A percentile compares a stretch with the other conserved stretches of the same genome.
These are phyloP conservation scores for Penicillium sp. DNA, from an alignment of 2,329 filamentous ascomycete species.

Conservation along the genomic window DNA sequence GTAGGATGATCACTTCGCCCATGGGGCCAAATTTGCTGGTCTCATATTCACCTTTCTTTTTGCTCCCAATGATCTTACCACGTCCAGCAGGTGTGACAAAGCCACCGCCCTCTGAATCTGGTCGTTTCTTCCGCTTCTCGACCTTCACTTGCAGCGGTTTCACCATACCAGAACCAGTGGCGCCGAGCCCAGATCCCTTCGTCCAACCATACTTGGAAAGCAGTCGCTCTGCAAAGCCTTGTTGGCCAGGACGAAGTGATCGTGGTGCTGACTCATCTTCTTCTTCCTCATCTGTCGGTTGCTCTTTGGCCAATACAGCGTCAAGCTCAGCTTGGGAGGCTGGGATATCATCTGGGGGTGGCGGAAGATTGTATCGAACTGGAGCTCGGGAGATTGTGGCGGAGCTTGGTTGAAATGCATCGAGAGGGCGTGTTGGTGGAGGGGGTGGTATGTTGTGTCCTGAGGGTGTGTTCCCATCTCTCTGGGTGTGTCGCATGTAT, in stretches of 20 bases:
- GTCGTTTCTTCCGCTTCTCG: slow-evolving; percentile 78
- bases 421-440: slow-evolving; percentile 38
- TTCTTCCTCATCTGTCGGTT: slow-evolving; percentile 37
- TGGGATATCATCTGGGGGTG: slow-evolving; percentile 53
- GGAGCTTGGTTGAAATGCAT: slow-evolving; percentile 42
- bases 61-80: slow-evolving; percentile 79
- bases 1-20: slow-evolving; percentile 78
- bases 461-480: slow-evolving; percentile 22
- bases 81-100: slow-evolving; percentile 68
- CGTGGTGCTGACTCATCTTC: slow-evolving; percentile 45
- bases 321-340: slow-evolving; percentile 55
- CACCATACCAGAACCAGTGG: slow-evolving; percentile 75
- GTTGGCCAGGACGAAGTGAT: slow-evolving; percentile 72
- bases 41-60: slow-evolving; percentile 53
- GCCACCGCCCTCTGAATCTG: slow-evolving; percentile 75
- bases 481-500: slow-evolving; percentile 28
- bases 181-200: slow-evolving; percentile 82
- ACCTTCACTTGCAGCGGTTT: slow-evolving; percentile 79
- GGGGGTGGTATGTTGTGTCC: slow-evolving; percentile 28
- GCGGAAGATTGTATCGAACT: slow-evolving; percentile 65
- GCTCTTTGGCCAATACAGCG: slow-evolving; percentile 44
- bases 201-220: slow-evolving; percentile 95
- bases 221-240: slow-evolving; percentile 80
- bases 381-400: slow-evolving; percentile 74
- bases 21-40: slow-evolving; percentile 65